Evolutionary conservation across 2,329 filamentous ascomycete genomes (phyloP).

Genomic region (Herpomyces periplanetae): DNA sequence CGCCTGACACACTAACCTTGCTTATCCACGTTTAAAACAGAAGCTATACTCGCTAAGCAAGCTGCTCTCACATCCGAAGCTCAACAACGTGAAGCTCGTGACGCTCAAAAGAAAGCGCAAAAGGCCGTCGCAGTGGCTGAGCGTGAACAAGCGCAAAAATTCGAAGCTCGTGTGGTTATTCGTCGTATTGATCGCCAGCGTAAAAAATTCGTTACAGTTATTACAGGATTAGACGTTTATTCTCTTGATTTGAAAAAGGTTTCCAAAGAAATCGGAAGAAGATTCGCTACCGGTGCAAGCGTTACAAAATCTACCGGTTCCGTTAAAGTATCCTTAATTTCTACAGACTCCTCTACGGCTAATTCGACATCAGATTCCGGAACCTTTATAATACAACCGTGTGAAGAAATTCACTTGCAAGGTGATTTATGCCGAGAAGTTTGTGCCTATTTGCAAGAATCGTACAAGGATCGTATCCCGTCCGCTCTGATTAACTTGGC

Average conservation of each 20-base stretch:
- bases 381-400: too few relatives aligned
- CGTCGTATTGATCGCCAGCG: constrained; percentile 96
- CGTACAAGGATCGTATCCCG: constrained; percentile 50
- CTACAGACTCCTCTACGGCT: too few relatives aligned
- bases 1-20: constrained; percentile 4
- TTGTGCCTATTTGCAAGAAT: constrained; percentile 53
- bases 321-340: too few relatives aligned
- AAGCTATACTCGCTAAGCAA: constrained; percentile 45
- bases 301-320: constrained; percentile 46
- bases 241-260: constrained; percentile 78
- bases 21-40: constrained; percentile 8
- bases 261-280: constrained; percentile 87
- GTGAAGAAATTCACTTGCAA: constrained; percentile 90
- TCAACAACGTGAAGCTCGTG: constrained; percentile 74
- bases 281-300: constrained; percentile 71
- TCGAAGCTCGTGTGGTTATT: constrained; percentile 45
- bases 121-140: constrained; percentile 62
- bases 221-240: constrained; percentile 63
- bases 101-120: constrained; percentile 79
- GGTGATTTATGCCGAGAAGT: constrained; percentile 87
- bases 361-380: too few relatives aligned
- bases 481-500: too few relatives aligned
- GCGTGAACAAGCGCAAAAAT: constrained; percentile 43
- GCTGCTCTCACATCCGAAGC: constrained; percentile 56
- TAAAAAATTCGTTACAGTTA: constrained; percentile 72